A percentile compares a stretch with the other conserved stretches of the same genome.
Evolutionary conservation across 768 basidiomycete genomes (phyloP).

Genomic region (Suillus fuscotomentosus): DNA sequence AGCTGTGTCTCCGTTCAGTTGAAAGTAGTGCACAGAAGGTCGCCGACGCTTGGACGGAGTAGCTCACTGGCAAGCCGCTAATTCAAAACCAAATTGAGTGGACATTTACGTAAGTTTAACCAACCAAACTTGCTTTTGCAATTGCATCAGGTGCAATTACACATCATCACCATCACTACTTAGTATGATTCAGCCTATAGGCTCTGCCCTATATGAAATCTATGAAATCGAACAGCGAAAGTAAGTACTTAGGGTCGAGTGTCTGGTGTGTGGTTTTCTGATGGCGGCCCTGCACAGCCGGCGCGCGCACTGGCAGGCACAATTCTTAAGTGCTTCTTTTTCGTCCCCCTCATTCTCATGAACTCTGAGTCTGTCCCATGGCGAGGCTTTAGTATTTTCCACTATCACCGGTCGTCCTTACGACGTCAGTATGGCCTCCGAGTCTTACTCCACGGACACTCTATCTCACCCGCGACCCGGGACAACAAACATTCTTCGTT

Average conservation of each 20-base stretch:
- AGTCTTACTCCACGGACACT: not conserved
- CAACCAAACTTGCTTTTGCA: not conserved
- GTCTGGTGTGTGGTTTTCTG: not conserved
- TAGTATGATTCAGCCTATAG: not conserved
- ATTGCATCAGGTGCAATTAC: not conserved
- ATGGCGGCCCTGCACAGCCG: not conserved
- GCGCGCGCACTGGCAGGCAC: not conserved
- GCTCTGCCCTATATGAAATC: not conserved
- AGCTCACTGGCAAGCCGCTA: not conserved
- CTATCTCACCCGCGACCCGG: not conserved
- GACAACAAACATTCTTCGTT: too few relatives aligned
- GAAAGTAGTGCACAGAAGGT: not conserved
- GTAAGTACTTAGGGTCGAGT: not conserved
- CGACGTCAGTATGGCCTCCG: not conserved
- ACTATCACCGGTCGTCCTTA: not conserved
- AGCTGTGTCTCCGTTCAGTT: not conserved
- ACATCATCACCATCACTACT: not conserved
- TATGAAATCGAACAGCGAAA: not conserved
- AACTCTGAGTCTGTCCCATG: not conserved
- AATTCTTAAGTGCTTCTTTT: not conserved
- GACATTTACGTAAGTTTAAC: not conserved
- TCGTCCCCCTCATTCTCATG: not conserved
- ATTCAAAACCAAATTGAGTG: not conserved
- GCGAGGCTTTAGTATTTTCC: not conserved
- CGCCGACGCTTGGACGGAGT: not conserved